Evolutionary conservation across 1,284 basidiomycete species (phyloP), one percentile per base, ranked within the genome.

Genomic region (Sporisorium exsertum): DNA sequence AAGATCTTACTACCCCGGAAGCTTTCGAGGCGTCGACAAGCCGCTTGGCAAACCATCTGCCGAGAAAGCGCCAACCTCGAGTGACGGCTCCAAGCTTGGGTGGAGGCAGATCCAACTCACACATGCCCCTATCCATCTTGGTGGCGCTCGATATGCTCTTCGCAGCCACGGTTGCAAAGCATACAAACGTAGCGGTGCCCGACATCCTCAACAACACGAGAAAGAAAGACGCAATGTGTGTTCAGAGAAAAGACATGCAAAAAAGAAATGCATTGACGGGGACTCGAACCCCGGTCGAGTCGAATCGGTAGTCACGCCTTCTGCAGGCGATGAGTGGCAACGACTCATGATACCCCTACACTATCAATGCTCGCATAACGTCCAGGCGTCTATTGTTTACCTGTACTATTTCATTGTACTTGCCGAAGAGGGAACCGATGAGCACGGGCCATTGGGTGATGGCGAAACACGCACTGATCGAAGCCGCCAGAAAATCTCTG

Each of bases 271-370:
- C 73, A 76, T 76, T 72, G 73, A 76, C 73, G 73, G 73, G 73
- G 73, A 76, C 68, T 76, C 73, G 73, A 76, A 76, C 73, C 73
- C 73, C 73, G 73, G 73, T 76, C 73, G 69, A 73, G 74, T 68
- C 74, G 74, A 72, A 72, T 63, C 66, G 53, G 62, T 54, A 57
- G 43, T 62, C 60, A 67, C 56, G 47, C 53, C 35, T 51, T 22
- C 9, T 22, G 12, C 10, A 57, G 22, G 35, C 53, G 64, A 68
- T 61, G 71, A 64, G 62, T 72, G 64, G 71, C 71, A 72, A 72
- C 69, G 69, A 64, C 70, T 67, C 70, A 65, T 72, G 70, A 72
- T 72, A 72, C 70, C 70, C 64, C 70, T 72, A 72, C 70, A 72
- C 70, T 72, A 72, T 67, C 70, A 72, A 72, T 72, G 70, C 70